phyloP scores from a whole-genome alignment of 202 grass and related monocot genomes.

The Zizania palustris region DNA sequence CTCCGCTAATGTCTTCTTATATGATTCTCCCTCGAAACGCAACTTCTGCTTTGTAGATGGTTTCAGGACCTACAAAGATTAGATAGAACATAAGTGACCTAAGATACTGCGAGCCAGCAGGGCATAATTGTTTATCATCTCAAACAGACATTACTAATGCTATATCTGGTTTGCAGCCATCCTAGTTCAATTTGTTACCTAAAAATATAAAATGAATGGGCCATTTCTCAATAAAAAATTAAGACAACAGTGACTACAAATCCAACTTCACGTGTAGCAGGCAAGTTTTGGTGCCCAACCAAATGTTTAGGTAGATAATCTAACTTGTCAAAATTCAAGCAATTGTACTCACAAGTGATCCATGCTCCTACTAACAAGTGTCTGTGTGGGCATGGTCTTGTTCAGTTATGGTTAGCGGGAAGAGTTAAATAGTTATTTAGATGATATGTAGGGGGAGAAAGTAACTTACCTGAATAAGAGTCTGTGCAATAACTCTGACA shows the following conservation, averaged over 20 bases:
- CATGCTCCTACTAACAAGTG: not conserved
- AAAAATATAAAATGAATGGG: not conserved
- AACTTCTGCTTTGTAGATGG: conserved; percentile 78
- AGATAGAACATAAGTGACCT: conserved; percentile 20
- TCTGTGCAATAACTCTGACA: conserved; percentile 96
- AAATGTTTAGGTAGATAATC: not conserved
- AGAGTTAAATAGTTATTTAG: conserved; percentile 4
- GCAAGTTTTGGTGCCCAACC: conserved; percentile 10
- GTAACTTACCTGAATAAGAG: conserved; percentile 80
- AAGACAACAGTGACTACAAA: not conserved
- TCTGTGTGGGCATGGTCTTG: not conserved
- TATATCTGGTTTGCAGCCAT: conserved; percentile 18
- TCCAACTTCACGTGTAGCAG: not conserved
- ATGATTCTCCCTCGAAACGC: conserved; percentile 75
- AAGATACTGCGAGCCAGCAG: conserved; percentile 8
- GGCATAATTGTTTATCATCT: conserved; percentile 17
- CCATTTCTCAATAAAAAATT: not conserved
- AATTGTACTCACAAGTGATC: conserved; percentile 8
- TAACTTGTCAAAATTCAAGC: not conserved
- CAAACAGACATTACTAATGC: not conserved
- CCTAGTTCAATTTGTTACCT: not conserved
- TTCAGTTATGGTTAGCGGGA: not conserved
- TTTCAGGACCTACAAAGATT: conserved; percentile 61
- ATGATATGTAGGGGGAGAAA: conserved; percentile 20
- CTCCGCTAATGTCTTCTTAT: conserved; percentile 71